These are phyloP conservation scores for Grifola frondosa DNA, from an alignment of 1,284 basidiomycete genomes.

Conservation along the genomic window DNA sequence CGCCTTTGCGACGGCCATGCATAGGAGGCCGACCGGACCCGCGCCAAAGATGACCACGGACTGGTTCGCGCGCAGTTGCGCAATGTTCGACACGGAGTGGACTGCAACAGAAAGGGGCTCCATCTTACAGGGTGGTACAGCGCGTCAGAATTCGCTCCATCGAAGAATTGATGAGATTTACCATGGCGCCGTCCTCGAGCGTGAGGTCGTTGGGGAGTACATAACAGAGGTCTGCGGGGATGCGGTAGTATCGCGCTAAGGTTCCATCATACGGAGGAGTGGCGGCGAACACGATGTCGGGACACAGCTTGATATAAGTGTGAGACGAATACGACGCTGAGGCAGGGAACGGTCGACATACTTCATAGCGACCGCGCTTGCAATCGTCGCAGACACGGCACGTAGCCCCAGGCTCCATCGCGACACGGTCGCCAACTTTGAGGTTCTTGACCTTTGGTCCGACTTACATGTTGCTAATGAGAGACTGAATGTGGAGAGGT, in stretches of 20 bases:
- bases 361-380: slow-evolving; percentile 81
- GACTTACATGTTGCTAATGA: slow-evolving; percentile 40
- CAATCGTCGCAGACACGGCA: slow-evolving; percentile 74
- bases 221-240: slow-evolving; percentile 76
- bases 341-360: slow-evolving; percentile 28
- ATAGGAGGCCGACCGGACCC: slow-evolving; percentile 90
- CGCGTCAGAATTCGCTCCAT: too few relatives aligned
- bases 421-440: slow-evolving; percentile 84
- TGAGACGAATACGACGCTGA: neutral
- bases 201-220: slow-evolving; percentile 71
- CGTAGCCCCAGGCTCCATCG: slow-evolving; percentile 80
- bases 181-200: slow-evolving; percentile 85
- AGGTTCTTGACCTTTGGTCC: slow-evolving; percentile 71
- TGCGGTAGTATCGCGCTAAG: slow-evolving; percentile 76
- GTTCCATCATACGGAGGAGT: slow-evolving; percentile 92
- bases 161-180: slow-evolving; percentile 29
- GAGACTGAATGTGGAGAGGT: too few relatives aligned
- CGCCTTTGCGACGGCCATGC: slow-evolving; percentile 91
- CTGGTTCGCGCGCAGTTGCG: slow-evolving; percentile 69
- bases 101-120: slow-evolving; percentile 93
- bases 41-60: slow-evolving; percentile 84
- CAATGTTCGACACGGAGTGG: slow-evolving; percentile 83
- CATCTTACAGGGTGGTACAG: too few relatives aligned
- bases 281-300: slow-evolving; percentile 81
- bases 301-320: slow-evolving; percentile 58